Evolutionary conservation across 257 asterid species (phyloP).

Genomic region (Solanum chmielewskii): DNA sequence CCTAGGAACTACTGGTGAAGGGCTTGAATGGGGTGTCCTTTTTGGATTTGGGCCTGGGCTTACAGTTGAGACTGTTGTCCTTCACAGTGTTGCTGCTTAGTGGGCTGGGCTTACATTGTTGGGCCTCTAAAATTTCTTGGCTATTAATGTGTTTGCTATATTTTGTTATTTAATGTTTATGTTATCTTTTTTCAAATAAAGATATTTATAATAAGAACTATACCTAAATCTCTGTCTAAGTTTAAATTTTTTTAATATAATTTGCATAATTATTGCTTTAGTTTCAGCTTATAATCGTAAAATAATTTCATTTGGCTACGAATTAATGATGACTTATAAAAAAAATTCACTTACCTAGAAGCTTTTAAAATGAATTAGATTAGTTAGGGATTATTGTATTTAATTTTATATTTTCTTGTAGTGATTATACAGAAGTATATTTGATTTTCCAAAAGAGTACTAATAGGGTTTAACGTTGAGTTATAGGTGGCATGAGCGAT

Average conservation of each 20-base stretch:
- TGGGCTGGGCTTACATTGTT: background rate
- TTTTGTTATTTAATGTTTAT: background rate
- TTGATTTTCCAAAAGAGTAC: background rate
- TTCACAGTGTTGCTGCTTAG: conserved; percentile 35
- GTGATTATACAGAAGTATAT: background rate
- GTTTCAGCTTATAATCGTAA: background rate
- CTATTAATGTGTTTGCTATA: background rate
- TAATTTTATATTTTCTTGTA: background rate
- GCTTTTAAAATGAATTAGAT: background rate
- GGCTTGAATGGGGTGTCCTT: conserved; percentile 64
- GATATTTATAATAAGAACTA: background rate
- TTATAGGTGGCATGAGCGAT: background rate
- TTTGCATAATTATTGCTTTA: background rate
- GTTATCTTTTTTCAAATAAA: too few relatives aligned
- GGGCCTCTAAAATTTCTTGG: background rate
- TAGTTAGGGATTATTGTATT: background rate
- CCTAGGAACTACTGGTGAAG: conserved; percentile 49
- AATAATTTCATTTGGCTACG: background rate
- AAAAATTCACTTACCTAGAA: background rate
- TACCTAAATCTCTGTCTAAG: background rate
- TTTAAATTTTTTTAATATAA: too few relatives aligned
- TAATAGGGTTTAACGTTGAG: background rate
- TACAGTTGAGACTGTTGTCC: conserved; percentile 62
- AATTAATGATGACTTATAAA: too few relatives aligned
- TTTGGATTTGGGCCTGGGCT: conserved; percentile 78